Conservation (phyloP, 495 filamentous ascomycete genomes). For the Podospora pseudocomata region DNA sequence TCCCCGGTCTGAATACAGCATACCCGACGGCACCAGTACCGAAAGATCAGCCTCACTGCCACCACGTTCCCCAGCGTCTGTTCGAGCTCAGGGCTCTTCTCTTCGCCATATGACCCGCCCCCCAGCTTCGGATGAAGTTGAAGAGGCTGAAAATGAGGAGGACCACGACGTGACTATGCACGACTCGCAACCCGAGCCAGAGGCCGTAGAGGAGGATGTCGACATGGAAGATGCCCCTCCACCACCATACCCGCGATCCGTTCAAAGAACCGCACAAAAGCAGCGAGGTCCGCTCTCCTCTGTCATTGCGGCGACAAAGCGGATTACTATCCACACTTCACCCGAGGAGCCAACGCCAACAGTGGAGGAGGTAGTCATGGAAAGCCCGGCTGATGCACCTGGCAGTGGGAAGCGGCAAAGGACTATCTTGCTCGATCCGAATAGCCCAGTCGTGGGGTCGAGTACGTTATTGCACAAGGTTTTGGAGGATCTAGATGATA, state of each 20-base stretch:
- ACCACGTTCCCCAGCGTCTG: background rate
- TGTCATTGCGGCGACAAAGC: constrained; percentile 3
- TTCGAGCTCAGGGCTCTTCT: background rate
- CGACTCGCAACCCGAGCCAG: background rate
- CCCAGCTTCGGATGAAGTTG: constrained; percentile 1
- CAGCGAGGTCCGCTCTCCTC: constrained; percentile 5
- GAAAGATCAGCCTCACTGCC: background rate
- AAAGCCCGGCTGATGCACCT: constrained; percentile 8
- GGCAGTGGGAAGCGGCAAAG: constrained; percentile 6
- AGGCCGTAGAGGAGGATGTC: constrained; percentile 5
- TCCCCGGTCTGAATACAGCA: background rate
- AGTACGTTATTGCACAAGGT: constrained; percentile 3
- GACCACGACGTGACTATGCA: background rate
- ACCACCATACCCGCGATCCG: background rate
- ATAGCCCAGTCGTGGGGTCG: constrained; percentile 6
- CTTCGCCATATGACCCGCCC: constrained; percentile 4
- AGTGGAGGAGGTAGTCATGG: constrained; percentile 9
- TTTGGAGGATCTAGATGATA: constrained; percentile 9
- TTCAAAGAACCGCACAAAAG: background rate
- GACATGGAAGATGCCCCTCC: constrained; percentile 4
- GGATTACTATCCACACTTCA: constrained; percentile 1
- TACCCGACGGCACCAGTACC: background rate
- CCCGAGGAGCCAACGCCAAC: background rate
- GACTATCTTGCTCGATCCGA: background rate
- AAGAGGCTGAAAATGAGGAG: background rate